Percentiles rank a stretch among this genome's conserved stretches.
Evolutionary conservation across 2,329 filamentous ascomycete species (phyloP).

Genomic region (Neonectria coccinea): DNA sequence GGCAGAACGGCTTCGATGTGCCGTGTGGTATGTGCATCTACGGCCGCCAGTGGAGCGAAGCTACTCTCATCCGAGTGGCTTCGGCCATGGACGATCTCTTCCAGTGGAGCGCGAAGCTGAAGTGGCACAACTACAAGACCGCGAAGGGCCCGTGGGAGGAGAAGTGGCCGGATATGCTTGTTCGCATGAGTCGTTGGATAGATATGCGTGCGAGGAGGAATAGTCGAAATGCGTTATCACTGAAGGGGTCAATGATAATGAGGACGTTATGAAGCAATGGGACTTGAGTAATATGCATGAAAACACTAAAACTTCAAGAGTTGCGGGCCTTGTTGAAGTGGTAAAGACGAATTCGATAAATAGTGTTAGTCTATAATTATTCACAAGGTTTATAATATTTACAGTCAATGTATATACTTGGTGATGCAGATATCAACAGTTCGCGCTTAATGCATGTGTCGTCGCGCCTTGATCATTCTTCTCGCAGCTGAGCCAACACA

Average conservation of each 20-base stretch:
- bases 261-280: no score
- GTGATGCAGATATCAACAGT: no score
- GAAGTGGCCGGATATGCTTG: constrained; percentile 24
- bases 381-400: no score
- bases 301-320: no score
- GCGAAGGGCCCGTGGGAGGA: constrained; percentile 20
- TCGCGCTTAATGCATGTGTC: constrained; percentile 1
- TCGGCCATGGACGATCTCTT: constrained; percentile 28
- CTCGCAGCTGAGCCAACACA: constrained; percentile 33
- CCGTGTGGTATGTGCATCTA: constrained; percentile 22
- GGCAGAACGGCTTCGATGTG: constrained; percentile 13
- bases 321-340: no score
- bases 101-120: constrained; percentile 16
- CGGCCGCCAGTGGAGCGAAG: constrained; percentile 18
- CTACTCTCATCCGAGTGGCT: constrained; percentile 16
- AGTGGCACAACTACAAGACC: constrained; percentile 18
- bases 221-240: no score
- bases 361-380: no score
- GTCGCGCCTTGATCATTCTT: constrained; percentile 20
- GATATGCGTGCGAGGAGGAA: no score
- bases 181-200: constrained; percentile 15
- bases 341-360: no score
- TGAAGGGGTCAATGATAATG: no score
- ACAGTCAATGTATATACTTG: no score
- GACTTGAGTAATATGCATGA: no score